Base-by-base conservation (phyloP, 75 land plant genomes). In the Azolla pinnata region DNA sequence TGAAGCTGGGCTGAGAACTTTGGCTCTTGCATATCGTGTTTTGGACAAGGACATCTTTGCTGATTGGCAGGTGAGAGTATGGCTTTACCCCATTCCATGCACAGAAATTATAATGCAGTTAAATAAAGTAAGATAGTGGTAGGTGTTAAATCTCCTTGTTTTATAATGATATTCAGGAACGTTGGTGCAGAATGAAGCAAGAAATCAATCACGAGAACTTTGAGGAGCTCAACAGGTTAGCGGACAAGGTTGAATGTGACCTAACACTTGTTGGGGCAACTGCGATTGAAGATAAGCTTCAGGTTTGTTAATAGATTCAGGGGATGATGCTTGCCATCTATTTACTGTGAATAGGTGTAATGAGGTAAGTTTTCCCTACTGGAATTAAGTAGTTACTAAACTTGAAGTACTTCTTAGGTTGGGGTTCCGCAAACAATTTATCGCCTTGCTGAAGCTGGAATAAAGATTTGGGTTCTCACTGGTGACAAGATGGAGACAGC, bases 221-320 rank as follows among this genome's bases (percentile, higher is more conserved):
- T 20, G 33, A 52, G 18, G 14, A 23, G 28, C 29, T 51, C 34
- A 34, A 66, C 44, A 49, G 26, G 7, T 49, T 73, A 27, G 77
- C 73, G 14, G 75, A 70, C 29, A 33, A 49, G 44, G 52, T 75
- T 21, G 77, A 75, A 29, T 56, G 40, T 29, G 60, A 71, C 44
- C 49, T 75, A 19, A 64, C 56, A 33, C 68, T 75, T 50, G 50
- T 75, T 57, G 77, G 77, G 5, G 77, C 75, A 19, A 75, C 77
- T 47, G 77, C 75, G 14, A 73, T 75, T 19, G 77, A 76, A 57
- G 79, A 76, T 44, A 76, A 74, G 32, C 59, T 73, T 40, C 79
- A 76, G 53, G 79, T 65, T 52, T 26, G 40, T 35, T 5, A 5
- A 12, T 5, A 35, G 12, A 35, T 35, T 5, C 5, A 35, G 12